Percentiles rank a stretch among this genome's conserved stretches.
Conservation (phyloP, 2,329 filamentous ascomycete species). For the Reticulascus tulasneorum region DNA sequence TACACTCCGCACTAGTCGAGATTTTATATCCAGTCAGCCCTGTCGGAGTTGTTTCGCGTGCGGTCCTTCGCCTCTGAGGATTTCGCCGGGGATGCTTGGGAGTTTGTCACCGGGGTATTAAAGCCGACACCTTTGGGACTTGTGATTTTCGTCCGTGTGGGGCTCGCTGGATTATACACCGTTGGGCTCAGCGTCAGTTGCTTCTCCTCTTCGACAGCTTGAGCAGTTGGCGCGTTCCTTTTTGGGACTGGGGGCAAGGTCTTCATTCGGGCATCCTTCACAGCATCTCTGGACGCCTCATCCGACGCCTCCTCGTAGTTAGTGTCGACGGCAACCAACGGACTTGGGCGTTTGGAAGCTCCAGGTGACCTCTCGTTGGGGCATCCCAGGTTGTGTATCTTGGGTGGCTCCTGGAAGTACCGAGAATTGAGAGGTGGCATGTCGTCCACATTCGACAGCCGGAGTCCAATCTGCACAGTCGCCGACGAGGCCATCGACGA, state of each 20-base stretch:
- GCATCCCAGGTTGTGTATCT: constrained; percentile 34
- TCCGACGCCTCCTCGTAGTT: constrained; percentile 19
- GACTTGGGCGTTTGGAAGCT: constrained; percentile 23
- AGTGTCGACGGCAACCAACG: constrained; percentile 19
- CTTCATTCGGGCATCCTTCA: constrained; percentile 31
- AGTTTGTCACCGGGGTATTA: constrained; percentile 17
- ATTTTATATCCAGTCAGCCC: constrained; percentile 27
- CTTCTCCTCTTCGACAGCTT: constrained; percentile 23
- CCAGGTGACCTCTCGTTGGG: constrained; percentile 19
- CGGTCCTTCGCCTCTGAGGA: too few relatives aligned
- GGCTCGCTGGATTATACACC: constrained; percentile 45
- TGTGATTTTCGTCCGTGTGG: constrained; percentile 29
- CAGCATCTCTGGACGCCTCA: too few relatives aligned
- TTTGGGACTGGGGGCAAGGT: constrained; percentile 33
- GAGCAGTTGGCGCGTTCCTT: too few relatives aligned
- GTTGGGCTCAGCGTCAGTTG: constrained; percentile 44
- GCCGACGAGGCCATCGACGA: constrained; percentile 63
- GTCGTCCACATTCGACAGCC: constrained; percentile 58
- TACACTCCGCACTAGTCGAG: constrained; percentile 6
- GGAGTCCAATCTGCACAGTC: constrained; percentile 68
- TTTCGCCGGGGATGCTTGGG: too few relatives aligned
- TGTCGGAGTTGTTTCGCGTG: too few relatives aligned
- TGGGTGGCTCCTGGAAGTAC: constrained; percentile 26
- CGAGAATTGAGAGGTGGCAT: constrained; percentile 33
- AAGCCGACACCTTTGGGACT: constrained; percentile 42